Conservation (phyloP, 257 asterid genomes). For the Cruciata laevipes region DNA sequence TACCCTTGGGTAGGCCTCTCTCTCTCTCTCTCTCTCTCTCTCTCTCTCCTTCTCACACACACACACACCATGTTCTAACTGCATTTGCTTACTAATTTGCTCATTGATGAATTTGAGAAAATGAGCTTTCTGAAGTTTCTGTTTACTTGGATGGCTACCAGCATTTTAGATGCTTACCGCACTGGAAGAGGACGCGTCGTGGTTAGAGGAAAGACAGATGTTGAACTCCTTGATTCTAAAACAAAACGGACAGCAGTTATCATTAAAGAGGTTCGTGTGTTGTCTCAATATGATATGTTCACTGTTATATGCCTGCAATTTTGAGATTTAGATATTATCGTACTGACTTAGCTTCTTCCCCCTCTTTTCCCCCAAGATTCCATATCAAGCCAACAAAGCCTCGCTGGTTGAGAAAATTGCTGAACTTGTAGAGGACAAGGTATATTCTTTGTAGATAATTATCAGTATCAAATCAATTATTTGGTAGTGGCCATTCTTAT, state of each 20-base stretch:
- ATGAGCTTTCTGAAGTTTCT: not conserved
- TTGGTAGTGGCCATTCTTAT: slow-evolving; percentile 1
- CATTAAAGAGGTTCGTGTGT: slow-evolving; percentile 75
- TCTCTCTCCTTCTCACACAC: not conserved
- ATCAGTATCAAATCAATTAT: not conserved
- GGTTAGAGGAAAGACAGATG: slow-evolving; percentile 92
- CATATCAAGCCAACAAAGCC: slow-evolving; percentile 96
- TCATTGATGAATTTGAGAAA: not conserved
- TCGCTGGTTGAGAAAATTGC: slow-evolving; percentile 94
- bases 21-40: slow-evolving; percentile 8
- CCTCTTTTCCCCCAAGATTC: slow-evolving; percentile 46
- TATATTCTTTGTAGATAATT: slow-evolving; percentile 20
- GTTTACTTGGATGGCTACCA: slow-evolving; percentile 21
- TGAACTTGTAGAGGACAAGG: slow-evolving; percentile 91
- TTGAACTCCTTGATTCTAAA: slow-evolving; percentile 76
- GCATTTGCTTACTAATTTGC: not conserved
- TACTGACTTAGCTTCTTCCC: not conserved
- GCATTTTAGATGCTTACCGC: slow-evolving; percentile 91
- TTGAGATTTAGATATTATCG: not conserved
- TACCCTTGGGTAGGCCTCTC: slow-evolving; percentile 63
- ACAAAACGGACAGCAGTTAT: slow-evolving; percentile 82
- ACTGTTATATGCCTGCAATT: not conserved
- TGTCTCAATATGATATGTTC: slow-evolving; percentile 1
- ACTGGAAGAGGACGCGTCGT: slow-evolving; percentile 90
- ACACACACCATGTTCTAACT: not conserved